phyloP scores from a whole-genome alignment of 352 stramenopile genomes.

The Phytophthora tentaculata region DNA sequence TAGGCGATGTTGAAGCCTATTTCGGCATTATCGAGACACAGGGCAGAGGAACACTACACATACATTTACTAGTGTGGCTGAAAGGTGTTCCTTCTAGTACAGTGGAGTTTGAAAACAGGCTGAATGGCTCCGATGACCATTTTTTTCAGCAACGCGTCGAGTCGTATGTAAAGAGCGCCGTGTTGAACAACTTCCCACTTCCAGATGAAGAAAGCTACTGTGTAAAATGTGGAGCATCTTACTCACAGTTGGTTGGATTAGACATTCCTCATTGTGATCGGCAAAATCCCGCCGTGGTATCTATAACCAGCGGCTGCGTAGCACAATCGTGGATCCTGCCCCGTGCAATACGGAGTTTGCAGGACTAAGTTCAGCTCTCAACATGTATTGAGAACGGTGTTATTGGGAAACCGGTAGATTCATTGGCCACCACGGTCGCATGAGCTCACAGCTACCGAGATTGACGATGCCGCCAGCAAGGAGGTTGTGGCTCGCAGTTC shows the following conservation, averaged over 20 bases:
- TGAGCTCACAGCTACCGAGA: too few relatives aligned
- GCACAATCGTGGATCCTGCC: background rate
- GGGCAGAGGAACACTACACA: background rate
- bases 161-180: background rate
- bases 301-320: background rate
- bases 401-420: background rate
- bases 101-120: background rate
- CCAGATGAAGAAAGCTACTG: background rate
- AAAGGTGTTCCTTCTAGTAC: background rate
- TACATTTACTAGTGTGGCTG: background rate
- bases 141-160: background rate
- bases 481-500: background rate
- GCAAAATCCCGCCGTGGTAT: background rate
- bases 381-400: background rate
- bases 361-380: background rate
- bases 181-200: background rate
- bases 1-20: too few relatives aligned
- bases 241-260: background rate
- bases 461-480: background rate
- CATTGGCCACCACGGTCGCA: background rate
- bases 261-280: background rate
- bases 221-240: background rate
- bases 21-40: background rate
- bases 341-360: background rate
- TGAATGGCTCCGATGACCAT: background rate